phyloP scores from a whole-genome alignment of 169 alveolate genomes.

The Cyclospora cayetanensis region DNA sequence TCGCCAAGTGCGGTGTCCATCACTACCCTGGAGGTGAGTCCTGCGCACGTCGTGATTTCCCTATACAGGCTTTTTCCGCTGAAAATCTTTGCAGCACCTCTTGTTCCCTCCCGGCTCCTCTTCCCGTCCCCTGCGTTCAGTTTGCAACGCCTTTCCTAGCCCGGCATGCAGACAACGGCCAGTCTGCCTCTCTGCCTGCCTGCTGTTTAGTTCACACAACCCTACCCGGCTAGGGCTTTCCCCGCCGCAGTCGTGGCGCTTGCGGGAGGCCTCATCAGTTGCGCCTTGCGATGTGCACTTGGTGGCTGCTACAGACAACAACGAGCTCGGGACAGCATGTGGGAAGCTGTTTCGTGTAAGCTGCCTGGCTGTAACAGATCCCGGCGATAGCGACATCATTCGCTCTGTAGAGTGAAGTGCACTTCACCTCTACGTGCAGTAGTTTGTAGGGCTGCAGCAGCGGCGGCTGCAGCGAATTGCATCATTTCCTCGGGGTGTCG shows the following conservation, averaged over 20 bases:
- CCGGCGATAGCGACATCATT: conserved; percentile 98
- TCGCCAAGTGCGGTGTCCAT: conserved; percentile 91
- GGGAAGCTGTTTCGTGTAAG: conserved; percentile 97
- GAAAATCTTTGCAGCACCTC: not conserved
- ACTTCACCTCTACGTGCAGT: too few species aligned
- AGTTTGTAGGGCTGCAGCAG: too few species aligned
- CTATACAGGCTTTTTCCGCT: not conserved
- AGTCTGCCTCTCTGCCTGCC: too few species aligned
- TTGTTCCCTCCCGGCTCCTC: not conserved
- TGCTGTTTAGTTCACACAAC: too few species aligned
- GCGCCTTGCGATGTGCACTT: too few species aligned
- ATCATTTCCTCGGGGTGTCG: too few species aligned
- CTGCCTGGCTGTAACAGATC: conserved; percentile 94
- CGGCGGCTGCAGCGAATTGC: too few species aligned
- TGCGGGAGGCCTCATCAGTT: not conserved
- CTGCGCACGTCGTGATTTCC: not conserved
- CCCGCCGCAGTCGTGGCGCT: not conserved
- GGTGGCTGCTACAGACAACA: conserved; percentile 82
- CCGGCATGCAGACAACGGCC: too few species aligned
- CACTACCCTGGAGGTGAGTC: conserved; percentile 70
- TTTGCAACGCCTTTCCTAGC: too few species aligned
- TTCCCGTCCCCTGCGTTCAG: not conserved
- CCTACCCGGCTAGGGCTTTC: not conserved
- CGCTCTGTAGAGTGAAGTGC: conserved; percentile 90
- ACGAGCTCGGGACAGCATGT: conserved; percentile 97